Percentiles rank a stretch among this genome's conserved stretches.
Evolutionary conservation across 2,329 filamentous ascomycete species (phyloP).

Genomic region (Diaporthe sp.): DNA sequence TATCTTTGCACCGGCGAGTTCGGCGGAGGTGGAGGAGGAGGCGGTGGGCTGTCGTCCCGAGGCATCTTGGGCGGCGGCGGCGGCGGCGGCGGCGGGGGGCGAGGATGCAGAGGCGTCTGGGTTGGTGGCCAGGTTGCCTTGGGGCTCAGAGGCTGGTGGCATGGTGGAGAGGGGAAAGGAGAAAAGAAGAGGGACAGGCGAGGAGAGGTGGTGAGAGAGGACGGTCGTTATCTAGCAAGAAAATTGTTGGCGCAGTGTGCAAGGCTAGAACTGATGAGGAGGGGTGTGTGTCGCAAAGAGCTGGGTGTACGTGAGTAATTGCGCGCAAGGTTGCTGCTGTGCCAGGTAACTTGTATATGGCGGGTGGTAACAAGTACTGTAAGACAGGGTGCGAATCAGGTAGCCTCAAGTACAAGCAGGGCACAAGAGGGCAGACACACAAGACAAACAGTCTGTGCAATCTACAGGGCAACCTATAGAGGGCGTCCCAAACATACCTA

Average conservation of each 20-base stretch:
- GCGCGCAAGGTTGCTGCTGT: constrained; percentile 7
- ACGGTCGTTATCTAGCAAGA: constrained; percentile 41
- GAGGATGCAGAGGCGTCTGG: constrained; percentile 48
- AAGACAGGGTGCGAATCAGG: constrained; percentile 11
- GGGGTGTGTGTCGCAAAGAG: constrained; percentile 30
- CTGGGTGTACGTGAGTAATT: constrained; percentile 31
- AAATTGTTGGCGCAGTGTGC: constrained; percentile 22
- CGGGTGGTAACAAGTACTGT: constrained; percentile 11
- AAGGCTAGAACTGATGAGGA: constrained; percentile 20
- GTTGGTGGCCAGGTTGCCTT: constrained; percentile 45
- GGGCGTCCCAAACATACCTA: constrained; percentile 10
- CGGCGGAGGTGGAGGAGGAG: constrained; percentile 69
- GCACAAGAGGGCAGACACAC: not conserved
- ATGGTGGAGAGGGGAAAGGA: constrained; percentile 46
- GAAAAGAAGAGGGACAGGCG: constrained; percentile 42
- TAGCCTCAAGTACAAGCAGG: constrained; percentile 4
- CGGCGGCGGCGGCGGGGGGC: constrained; percentile 46
- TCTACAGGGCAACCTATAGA: not conserved
- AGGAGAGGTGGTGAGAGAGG: constrained; percentile 43
- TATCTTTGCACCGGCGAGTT: constrained; percentile 76
- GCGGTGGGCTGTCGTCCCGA: constrained; percentile 72
- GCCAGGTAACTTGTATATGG: not conserved
- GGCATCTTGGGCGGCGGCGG: constrained; percentile 62
- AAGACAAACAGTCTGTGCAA: not conserved
- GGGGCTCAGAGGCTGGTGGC: constrained; percentile 44